Base-by-base conservation (phyloP, 768 basidiomycete species). In the Termitomyces sp. region DNA sequence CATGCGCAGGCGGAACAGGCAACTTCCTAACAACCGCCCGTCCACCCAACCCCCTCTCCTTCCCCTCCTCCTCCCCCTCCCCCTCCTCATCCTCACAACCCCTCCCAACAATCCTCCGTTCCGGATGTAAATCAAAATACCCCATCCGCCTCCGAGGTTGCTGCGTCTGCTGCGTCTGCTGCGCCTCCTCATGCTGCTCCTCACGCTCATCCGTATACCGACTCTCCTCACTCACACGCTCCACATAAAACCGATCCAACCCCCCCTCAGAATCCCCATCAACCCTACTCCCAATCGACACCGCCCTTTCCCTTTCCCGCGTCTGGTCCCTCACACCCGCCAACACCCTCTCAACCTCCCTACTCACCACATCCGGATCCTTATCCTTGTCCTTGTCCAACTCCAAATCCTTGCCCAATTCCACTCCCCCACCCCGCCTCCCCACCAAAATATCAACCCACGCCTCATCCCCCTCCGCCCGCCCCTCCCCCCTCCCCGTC, bases 361-460 rank as follows among this genome's bases (percentile, higher is more conserved):
- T 76, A 61, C 89, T 87, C 9, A 84, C 90, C 37, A 87, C 69
- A 62, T 91, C 91, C 0, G 90, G 89, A 66, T 92, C 90, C 11
- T 74, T 70, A 58, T 6, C 51, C 34, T 20, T 2, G 8, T 2
- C 7, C 31, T 71, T 60, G 57, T 67, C 43, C 60, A 74, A 58
- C 62, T 75, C 65, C 4, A 76, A 83, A 52, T 87, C 87, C 69
- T 88, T 87, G 7, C 78, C 81, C 1, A 70, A 20, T 20, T 20
- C 80, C 69, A 87, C 71, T 46, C 86, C 73, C 46, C 86, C 74
- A 40, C 66, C 71, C 64, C 82, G 83, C 51, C 71, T 82, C 48
- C 85, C 86, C 2, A 94, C 91, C 10, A 93, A 74, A 46, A 94
- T 94, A 73, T 94, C 92, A 46, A 94, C 91, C 91, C 92, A 93